These are phyloP conservation scores for Phytophthora melonis DNA, from an alignment of 352 stramenopile genomes.

Conservation along the genomic window DNA sequence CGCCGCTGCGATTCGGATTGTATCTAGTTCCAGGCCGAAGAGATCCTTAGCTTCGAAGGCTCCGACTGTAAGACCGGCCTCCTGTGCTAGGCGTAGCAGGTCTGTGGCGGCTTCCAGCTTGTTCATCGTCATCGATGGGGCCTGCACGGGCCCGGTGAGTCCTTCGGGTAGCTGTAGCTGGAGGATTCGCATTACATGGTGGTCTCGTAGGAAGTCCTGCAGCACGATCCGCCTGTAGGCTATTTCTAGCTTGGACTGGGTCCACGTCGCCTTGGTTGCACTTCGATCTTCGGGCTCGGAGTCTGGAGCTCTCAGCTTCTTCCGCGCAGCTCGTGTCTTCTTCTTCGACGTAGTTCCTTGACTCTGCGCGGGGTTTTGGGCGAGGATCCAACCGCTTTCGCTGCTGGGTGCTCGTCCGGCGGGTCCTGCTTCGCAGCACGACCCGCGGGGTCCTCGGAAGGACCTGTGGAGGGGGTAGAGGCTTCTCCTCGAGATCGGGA, in stretches of 20 bases:
- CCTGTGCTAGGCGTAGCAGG: not conserved
- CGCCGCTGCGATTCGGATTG: not conserved
- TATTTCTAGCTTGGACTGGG: not conserved
- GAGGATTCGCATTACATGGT: constrained; percentile 3
- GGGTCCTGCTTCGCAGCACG: constrained; percentile 3
- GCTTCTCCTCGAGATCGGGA: constrained; percentile 16
- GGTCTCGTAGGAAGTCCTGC: not conserved
- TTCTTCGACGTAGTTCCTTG: not conserved
- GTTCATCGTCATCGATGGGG: not conserved
- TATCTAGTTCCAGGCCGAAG: not conserved
- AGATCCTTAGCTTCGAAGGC: not conserved
- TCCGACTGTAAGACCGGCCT: not conserved
- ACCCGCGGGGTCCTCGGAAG: constrained; percentile 4
- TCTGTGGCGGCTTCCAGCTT: not conserved
- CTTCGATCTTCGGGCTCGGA: not conserved
- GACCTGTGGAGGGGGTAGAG: constrained; percentile 12
- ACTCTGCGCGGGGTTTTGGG: too few species aligned
- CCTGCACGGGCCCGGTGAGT: not conserved
- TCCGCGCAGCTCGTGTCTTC: not conserved
- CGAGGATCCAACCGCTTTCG: too few species aligned
- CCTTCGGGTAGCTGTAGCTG: not conserved
- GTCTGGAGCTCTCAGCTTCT: constrained; percentile 1
- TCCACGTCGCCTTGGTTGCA: not conserved
- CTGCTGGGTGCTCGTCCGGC: not conserved
- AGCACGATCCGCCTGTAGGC: not conserved